Base-by-base conservation (phyloP, 352 stramenopile species). In the Phytophthora colocasiae region DNA sequence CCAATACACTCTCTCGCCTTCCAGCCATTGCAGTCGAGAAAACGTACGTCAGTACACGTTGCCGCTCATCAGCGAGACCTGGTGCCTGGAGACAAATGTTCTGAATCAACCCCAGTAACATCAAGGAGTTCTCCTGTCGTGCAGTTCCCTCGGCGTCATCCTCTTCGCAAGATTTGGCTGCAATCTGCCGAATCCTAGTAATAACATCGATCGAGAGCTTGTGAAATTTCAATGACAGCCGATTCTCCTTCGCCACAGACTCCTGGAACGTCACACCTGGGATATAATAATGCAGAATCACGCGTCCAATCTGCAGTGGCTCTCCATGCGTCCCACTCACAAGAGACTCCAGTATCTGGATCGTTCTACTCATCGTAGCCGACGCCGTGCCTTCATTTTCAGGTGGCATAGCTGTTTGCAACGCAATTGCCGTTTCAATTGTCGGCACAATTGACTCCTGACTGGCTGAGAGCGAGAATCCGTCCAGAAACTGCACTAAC, bases 11-110 rank as follows among this genome's bases (percentile, higher is more conserved):
- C 4, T 71, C 63, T 24, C 48, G 52, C 12, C 70, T 49, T 39
- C 55, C 66, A 38, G 77, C 72, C 36, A 78, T 64, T 0, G 60
- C 66, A 14, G 75, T 69, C 3, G 69, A 79, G 49, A 92, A 90
- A 0, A 77, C 70, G 26, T 80, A 93, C 10, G 58, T 60, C 3
- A 95, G 69, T 1, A 95, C 81, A 38, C 82, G 79, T 54, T 91
- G 78, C 24, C 89, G 64, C 59, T 94, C 83, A 54, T 96, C 81
- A 0, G 81, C 76, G 5, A 85, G 74, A 34, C 92, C 89, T 12
- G 89, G 89, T 9, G 85, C 84, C 14, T 84, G 75, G 8, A 96
- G 32, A 49, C 86, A 96, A 38, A 96, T 71, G 31, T 96, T 91
- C 50, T 96, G 89, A 9, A 91, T 60, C 27, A 93, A 52, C 8